Evolutionary conservation across 2,329 filamentous ascomycete species (phyloP).

Genomic region (Ophiostoma ips): DNA sequence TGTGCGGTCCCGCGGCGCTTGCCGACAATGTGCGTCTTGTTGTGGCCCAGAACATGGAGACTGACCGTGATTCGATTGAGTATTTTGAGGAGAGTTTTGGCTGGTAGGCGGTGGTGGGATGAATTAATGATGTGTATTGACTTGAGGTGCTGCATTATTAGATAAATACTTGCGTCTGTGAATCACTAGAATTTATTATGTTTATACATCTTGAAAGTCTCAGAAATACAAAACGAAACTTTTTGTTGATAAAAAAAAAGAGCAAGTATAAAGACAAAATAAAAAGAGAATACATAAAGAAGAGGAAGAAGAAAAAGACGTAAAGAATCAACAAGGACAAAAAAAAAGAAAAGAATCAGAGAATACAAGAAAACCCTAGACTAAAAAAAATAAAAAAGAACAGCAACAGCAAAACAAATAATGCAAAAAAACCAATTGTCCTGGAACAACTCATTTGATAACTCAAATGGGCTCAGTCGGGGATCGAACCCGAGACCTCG

Average conservation of each 20-base stretch:
- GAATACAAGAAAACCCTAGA: not conserved
- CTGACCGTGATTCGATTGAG: constrained; percentile 5
- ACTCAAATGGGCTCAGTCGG: constrained; percentile 14
- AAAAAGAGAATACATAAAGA: not conserved
- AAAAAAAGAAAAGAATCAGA: not conserved
- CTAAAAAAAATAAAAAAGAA: not conserved
- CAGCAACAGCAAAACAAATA: not conserved
- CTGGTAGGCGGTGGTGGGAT: too few relatives aligned
- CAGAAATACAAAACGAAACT: too few relatives aligned
- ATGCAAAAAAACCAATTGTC: not conserved
- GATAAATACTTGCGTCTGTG: too few relatives aligned
- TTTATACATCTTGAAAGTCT: too few relatives aligned
- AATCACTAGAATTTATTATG: too few relatives aligned
- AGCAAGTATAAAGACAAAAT: too few relatives aligned
- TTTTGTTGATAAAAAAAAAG: too few relatives aligned
- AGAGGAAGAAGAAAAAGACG: not conserved
- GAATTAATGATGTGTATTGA: too few relatives aligned
- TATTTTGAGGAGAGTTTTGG: constrained; percentile 15
- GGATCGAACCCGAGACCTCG: constrained; percentile 16
- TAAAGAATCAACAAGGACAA: not conserved
- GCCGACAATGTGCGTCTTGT: constrained; percentile 10
- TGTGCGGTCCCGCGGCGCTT: constrained; percentile 11
- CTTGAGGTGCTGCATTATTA: too few relatives aligned
- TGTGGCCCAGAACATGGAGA: constrained; percentile 8
- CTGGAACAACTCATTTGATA: not conserved